phyloP scores from a whole-genome alignment of 805 yeast genomes.

The Starmerella cellae region DNA sequence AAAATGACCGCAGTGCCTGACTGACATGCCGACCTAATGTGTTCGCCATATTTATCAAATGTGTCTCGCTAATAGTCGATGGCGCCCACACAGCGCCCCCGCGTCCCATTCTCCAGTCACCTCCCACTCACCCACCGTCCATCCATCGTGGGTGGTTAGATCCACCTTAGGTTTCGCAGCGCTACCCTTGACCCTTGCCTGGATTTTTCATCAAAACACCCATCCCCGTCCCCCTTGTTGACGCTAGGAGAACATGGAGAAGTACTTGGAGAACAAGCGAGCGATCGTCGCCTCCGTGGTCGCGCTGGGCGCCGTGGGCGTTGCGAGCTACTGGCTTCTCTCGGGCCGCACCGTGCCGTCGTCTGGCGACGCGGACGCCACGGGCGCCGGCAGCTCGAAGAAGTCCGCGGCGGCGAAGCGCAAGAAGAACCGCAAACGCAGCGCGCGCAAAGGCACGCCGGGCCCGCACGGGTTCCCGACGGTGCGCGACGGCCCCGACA shows the following conservation, averaged over 20 bases:
- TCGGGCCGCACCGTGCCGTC: slow-evolving; percentile 2
- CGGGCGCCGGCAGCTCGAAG: background rate
- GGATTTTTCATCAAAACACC: too few species aligned
- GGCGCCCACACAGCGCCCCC: too few species aligned
- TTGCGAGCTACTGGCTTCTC: slow-evolving; percentile 40
- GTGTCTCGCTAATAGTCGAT: too few species aligned
- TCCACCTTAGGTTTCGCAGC: too few species aligned
- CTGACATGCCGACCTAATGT: too few species aligned
- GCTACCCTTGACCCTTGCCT: too few species aligned
- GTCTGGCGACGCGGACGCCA: background rate
- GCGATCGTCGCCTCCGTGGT: slow-evolving; percentile 51
- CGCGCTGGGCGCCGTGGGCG: slow-evolving; percentile 51
- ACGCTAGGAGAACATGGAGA: slow-evolving; percentile 14
- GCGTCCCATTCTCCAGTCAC: too few species aligned
- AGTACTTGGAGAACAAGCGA: slow-evolving; percentile 40
- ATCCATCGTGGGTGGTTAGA: too few species aligned
- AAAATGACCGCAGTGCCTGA: too few species aligned
- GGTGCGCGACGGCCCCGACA: slow-evolving; percentile 17
- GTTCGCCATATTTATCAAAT: too few species aligned
- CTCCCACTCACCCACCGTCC: too few species aligned
- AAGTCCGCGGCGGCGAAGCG: slow-evolving; percentile 26
- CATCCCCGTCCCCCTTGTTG: too few species aligned
- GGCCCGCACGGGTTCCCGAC: slow-evolving; percentile 22
- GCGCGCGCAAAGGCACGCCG: slow-evolving; percentile 21
- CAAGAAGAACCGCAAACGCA: slow-evolving; percentile 34